Base-by-base conservation (phyloP, 768 basidiomycete species). In the Artomyces pyxidatus region DNA sequence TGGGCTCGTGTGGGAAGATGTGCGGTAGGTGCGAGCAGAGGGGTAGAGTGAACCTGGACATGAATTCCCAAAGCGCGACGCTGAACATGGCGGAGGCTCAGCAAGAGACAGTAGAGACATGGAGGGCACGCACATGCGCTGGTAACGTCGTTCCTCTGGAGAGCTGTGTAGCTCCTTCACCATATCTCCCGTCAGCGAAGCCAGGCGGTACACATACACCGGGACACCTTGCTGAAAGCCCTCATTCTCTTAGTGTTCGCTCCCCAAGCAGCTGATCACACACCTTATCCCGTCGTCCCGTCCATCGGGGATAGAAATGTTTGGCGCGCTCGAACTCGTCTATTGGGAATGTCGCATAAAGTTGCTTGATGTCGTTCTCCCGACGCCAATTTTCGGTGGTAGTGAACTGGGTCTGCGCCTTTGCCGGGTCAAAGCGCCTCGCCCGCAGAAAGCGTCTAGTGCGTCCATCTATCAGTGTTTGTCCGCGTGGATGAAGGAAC, bases 371-470 rank as follows among this genome's bases (percentile, higher is more conserved):
- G 27, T 77, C 63, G 58, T 83, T 69, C 58, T 76, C 66, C 57
- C 70, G 70, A 52, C 87, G 68, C 90, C 90, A 93, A 4, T 71
- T 68, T 58, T 84, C 79, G 0, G 83, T 68, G 14, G 75, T 74
- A 2, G 78, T 63, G 59, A 90, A 90, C 60, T 91, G 86, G 51
- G 78, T 76, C 63, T 78, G 70, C 0, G 88, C 88, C 50, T 77
- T 75, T 17, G 64, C 56, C 12, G 74, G 67, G 51, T 86, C 75
- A 61, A 81, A 91, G 49, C 71, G 71, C 50, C 90, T 72, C 5
- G 90, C 90, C n/a, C 88, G 77, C 3, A 92, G 76, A 61, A 90
- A 92, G 10, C 90, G 85, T 22, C 89, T 91, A 10, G 6, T 11
- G 6, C 7, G 17, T 19, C 16, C n/a, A 21, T 25, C 10, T 37